These are phyloP conservation scores for Petasospora fabianii DNA, from an alignment of 1,139 yeast genomes.

Conservation along the genomic window DNA sequence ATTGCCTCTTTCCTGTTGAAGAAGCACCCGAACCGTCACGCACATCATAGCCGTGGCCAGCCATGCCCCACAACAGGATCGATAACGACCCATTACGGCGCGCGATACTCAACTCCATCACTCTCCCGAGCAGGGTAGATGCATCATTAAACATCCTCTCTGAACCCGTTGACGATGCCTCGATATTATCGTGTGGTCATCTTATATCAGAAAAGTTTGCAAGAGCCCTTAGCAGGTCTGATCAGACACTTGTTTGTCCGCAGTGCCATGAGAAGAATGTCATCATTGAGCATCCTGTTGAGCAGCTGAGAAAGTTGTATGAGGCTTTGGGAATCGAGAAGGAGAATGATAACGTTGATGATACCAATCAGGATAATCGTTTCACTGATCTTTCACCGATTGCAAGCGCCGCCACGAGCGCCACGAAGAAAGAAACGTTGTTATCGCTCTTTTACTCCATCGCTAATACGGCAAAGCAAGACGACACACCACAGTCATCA, in stretches of 20 bases:
- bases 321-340: constrained; percentile 21
- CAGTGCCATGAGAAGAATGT: constrained; percentile 38
- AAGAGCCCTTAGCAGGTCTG: constrained; percentile 10
- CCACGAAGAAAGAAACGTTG: constrained; percentile 21
- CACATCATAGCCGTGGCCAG: neutral
- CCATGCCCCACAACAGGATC: neutral
- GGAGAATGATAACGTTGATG: neutral
- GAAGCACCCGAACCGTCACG: no score
- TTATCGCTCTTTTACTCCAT: constrained; percentile 30
- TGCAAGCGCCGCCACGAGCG: constrained; percentile 3
- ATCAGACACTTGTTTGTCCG: constrained; percentile 40
- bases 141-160: constrained; percentile 2
- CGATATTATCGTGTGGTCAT: constrained; percentile 69
- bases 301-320: constrained; percentile 50
- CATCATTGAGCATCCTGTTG: constrained; percentile 40
- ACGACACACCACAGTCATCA: constrained; percentile 6
- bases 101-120: constrained; percentile 4
- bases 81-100: constrained; percentile 2
- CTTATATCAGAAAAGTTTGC: constrained; percentile 48
- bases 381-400: constrained; percentile 9
- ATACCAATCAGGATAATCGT: constrained; percentile 2
- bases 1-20: no score
- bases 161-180: constrained; percentile 19
- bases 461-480: constrained; percentile 29
- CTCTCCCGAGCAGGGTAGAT: constrained; percentile 9